A percentile compares a stretch with the other conserved stretches of the same genome.
Conservation (phyloP, 805 yeast species). For the Metschnikowia proteae region DNA sequence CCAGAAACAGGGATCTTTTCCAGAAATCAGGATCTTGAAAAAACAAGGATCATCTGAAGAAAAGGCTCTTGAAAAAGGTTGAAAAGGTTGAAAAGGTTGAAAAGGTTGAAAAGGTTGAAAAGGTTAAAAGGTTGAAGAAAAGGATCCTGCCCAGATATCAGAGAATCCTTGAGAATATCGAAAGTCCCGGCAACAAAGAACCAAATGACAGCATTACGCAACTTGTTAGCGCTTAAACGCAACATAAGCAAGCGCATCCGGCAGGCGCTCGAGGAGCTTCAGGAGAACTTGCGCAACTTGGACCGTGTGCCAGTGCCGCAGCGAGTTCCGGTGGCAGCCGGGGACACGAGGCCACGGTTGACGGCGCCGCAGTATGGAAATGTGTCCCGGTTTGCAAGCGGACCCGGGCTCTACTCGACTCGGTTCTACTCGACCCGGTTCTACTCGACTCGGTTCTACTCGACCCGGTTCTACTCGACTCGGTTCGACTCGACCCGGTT, state of each 20-base stretch:
- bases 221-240: conserved; percentile 41
- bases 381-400: neutral
- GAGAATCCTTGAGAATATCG: too few relatives aligned
- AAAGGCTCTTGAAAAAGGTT: too few relatives aligned
- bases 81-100: too few relatives aligned
- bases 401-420: neutral
- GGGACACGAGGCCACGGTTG: conserved; percentile 11
- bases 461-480: neutral
- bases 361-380: neutral
- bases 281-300: conserved; percentile 25
- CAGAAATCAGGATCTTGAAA: too few relatives aligned
- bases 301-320: conserved; percentile 20
- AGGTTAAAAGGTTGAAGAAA: too few relatives aligned
- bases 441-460: neutral
- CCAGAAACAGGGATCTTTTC: too few relatives aligned
- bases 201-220: conserved; percentile 24
- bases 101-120: too few relatives aligned
- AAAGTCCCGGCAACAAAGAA: too few relatives aligned
- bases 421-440: neutral
- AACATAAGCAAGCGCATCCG: conserved; percentile 46
- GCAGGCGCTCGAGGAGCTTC: conserved; percentile 47
- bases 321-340: conserved; percentile 38
- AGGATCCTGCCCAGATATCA: too few relatives aligned
- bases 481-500: neutral
- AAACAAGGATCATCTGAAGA: too few relatives aligned